phyloP scores from a whole-genome alignment of 2,329 filamentous ascomycete species.

The Talaromyces piceae region DNA sequence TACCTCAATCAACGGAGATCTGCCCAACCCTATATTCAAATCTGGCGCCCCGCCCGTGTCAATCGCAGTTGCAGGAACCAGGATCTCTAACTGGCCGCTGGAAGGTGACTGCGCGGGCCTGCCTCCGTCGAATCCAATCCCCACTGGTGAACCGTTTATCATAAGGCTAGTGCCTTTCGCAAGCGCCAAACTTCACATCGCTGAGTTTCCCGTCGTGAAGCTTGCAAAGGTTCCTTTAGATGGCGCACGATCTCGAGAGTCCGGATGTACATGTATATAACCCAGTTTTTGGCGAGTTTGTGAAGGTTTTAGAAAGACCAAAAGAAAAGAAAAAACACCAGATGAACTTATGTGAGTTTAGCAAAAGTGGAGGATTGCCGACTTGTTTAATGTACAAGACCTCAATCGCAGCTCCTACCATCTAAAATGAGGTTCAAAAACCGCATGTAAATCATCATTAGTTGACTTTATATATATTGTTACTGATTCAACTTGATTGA shows the following conservation, averaged over 20 bases:
- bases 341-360: too few species aligned
- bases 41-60: conserved; percentile 9
- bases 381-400: too few species aligned
- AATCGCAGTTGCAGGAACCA: conserved; percentile 8
- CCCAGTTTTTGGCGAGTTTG: not conserved
- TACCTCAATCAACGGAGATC: conserved; percentile 1
- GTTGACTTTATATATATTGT: too few species aligned
- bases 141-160: conserved; percentile 7
- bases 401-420: too few species aligned
- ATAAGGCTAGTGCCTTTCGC: conserved; percentile 10
- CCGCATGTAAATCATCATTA: too few species aligned
- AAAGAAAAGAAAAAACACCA: too few species aligned
- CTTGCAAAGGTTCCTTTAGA: conserved; percentile 5
- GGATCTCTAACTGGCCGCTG: conserved; percentile 8
- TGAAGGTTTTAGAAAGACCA: too few species aligned
- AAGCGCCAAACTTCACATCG: conserved; percentile 11
- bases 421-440: too few species aligned
- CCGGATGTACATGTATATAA: not conserved
- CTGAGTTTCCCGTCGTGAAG: conserved; percentile 8
- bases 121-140: conserved; percentile 6
- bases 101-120: conserved; percentile 10
- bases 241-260: not conserved
- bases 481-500: too few species aligned
- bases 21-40: conserved; percentile 8
- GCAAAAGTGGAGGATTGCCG: too few species aligned